Evolutionary conservation across 805 yeast genomes (phyloP).

Genomic region (Metschnikowia cubensis): DNA sequence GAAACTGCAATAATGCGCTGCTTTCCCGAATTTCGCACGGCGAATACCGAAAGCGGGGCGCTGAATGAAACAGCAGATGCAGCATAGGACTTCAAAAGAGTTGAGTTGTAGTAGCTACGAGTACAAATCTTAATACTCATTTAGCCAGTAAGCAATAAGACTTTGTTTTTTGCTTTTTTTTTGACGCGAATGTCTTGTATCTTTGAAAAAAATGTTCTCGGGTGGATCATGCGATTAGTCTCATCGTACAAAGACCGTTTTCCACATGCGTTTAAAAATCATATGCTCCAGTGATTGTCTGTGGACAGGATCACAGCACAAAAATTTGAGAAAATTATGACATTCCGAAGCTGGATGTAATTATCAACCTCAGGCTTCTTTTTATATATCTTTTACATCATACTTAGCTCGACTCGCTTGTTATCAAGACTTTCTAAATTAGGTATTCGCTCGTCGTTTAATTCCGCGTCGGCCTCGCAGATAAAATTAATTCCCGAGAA

Average conservation of each 20-base stretch:
- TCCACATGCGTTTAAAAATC: slow-evolving; percentile 1
- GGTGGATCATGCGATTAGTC: neutral
- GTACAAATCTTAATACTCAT: neutral
- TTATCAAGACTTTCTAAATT: neutral
- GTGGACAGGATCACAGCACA: neutral
- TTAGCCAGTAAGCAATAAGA: neutral
- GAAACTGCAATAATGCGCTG: slow-evolving; percentile 19
- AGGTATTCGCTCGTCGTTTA: neutral
- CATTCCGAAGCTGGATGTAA: neutral
- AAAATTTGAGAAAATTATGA: neutral
- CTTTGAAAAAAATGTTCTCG: neutral
- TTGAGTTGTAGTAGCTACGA: neutral
- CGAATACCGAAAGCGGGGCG: slow-evolving; percentile 7
- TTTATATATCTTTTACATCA: neutral
- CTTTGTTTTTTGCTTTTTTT: neutral
- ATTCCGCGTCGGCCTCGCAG: slow-evolving; percentile 18
- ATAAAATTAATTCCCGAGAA: slow-evolving; percentile 27
- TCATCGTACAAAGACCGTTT: neutral
- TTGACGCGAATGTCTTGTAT: neutral
- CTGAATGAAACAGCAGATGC: slow-evolving; percentile 20
- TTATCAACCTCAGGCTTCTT: neutral
- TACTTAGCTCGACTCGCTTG: neutral
- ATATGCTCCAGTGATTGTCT: neutral
- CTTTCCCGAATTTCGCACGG: slow-evolving; percentile 10
- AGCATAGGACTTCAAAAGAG: slow-evolving; percentile 15